Evolutionary conservation across 768 basidiomycete genomes (phyloP).

Genomic region (Saitozyma podzolica): DNA sequence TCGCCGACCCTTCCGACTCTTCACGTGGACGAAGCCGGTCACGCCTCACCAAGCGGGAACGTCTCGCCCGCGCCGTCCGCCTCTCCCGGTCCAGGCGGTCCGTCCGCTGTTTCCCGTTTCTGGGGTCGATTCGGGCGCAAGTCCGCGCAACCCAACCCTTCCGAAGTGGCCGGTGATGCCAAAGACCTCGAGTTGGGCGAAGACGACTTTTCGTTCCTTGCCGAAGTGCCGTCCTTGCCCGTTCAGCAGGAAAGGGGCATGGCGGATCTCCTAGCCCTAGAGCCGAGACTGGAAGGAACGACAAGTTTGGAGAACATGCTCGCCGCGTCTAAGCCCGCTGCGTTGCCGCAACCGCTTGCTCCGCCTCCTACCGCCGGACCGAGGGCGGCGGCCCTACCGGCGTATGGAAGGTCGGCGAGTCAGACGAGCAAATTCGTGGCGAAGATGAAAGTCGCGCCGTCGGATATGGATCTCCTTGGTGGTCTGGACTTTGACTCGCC

Average conservation of each 20-base stretch:
- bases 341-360: conserved; percentile 40
- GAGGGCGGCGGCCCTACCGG: conserved; percentile 1
- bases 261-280: conserved; percentile 58
- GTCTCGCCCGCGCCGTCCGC: conserved; percentile 11
- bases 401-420: too few relatives aligned
- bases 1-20: conserved; percentile 2
- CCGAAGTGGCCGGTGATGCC: conserved; percentile 48
- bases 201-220: conserved; percentile 77
- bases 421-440: conserved; percentile 20
- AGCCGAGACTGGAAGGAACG: conserved; percentile 27
- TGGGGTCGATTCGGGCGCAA: conserved; percentile 60
- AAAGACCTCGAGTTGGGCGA: conserved; percentile 70
- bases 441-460: conserved; percentile 18
- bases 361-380: conserved; percentile 32
- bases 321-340: conserved; percentile 18
- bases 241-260: conserved; percentile 38
- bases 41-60: conserved; percentile 5
- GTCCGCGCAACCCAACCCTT: conserved; percentile 18
- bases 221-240: conserved; percentile 47
- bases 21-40: neutral
- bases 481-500: conserved; percentile 33
- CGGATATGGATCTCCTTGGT: conserved; percentile 43
- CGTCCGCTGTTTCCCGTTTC: conserved; percentile 80
- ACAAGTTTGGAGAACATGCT: conserved; percentile 44
- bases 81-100: conserved; percentile 25